Conservation (phyloP, 352 stramenopile genomes). For the Pseudoperonospora humuli region DNA sequence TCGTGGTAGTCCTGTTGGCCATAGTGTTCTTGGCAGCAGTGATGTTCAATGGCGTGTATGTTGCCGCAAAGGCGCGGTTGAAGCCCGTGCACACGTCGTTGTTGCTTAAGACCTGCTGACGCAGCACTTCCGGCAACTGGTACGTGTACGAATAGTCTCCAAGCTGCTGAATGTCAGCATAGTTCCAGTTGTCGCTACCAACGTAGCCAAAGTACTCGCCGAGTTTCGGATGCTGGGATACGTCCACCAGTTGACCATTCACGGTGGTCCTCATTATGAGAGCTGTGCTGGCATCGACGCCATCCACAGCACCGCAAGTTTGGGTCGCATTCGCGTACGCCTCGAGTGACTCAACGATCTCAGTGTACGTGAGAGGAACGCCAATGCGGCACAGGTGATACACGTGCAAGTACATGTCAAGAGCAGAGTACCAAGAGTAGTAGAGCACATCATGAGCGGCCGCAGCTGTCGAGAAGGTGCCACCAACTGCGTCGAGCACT, state of each 20-base stretch:
- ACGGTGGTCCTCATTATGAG: constrained; percentile 38
- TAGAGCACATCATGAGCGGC: constrained; percentile 52
- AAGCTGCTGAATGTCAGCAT: constrained; percentile 52
- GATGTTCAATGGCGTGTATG: constrained; percentile 31
- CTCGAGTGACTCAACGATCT: constrained; percentile 38
- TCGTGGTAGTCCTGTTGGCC: constrained; percentile 36
- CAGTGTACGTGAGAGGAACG: constrained; percentile 33
- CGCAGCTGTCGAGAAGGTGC: constrained; percentile 39
- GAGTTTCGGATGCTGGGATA: constrained; percentile 47
- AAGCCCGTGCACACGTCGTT: constrained; percentile 53
- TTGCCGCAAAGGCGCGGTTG: constrained; percentile 34
- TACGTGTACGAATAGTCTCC: constrained; percentile 71
- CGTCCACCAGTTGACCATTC: constrained; percentile 40
- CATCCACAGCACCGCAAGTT: constrained; percentile 36
- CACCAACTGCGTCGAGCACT: constrained; percentile 46
- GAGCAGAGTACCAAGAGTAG: constrained; percentile 56
- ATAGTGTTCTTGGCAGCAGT: constrained; percentile 33
- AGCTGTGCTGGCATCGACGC: constrained; percentile 25
- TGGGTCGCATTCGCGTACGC: constrained; percentile 37
- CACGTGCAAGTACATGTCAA: constrained; percentile 66
- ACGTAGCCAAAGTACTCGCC: constrained; percentile 55
- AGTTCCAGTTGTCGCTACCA: constrained; percentile 50
- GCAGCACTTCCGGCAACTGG: constrained; percentile 46
- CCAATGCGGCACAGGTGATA: constrained; percentile 62
- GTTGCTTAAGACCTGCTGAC: constrained; percentile 59